These are phyloP conservation scores for Termitomyces sp. DNA, from an alignment of 768 basidiomycete species.

Conservation along the genomic window DNA sequence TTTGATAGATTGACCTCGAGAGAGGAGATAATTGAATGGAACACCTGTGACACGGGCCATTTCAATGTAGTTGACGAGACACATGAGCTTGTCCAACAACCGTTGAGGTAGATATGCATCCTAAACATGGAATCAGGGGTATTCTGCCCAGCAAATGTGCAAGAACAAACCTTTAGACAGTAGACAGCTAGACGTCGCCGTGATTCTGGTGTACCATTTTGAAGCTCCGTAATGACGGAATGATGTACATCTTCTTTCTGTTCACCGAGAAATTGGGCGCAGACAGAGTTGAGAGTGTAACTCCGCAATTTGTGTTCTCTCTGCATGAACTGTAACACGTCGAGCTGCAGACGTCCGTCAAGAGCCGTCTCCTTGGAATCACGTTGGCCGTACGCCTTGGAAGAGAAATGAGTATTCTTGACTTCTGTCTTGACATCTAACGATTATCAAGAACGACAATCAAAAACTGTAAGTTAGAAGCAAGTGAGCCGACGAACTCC, in stretches of 20 bases:
- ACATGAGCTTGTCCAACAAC: conserved; percentile 97
- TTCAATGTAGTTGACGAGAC: conserved; percentile 96
- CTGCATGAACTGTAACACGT: conserved; percentile 97
- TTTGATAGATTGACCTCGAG: conserved; percentile 97
- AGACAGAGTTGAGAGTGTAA: conserved; percentile 97
- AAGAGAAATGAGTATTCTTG: conserved; percentile 96
- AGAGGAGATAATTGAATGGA: conserved; percentile 92
- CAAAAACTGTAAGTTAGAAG: conserved; percentile 1
- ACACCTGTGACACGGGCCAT: conserved; percentile 99
- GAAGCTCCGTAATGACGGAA: conserved; percentile 96
- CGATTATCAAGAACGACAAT: background rate
- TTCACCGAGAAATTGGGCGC: conserved; percentile 95
- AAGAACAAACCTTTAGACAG: conserved; percentile 78
- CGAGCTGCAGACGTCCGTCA: conserved; percentile 92
- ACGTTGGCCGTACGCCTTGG: conserved; percentile 94
- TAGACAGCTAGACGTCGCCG: conserved; percentile 92
- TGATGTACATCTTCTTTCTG: conserved; percentile 99
- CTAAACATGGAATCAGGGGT: conserved; percentile 33
- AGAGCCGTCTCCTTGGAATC: conserved; percentile 92
- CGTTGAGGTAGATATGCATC: conserved; percentile 98
- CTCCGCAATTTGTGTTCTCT: conserved; percentile 96
- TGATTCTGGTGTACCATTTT: conserved; percentile 95
- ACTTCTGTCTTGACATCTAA: conserved; percentile 72
- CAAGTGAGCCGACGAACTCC: conserved; percentile 39
- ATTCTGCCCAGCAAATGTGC: background rate